Conservation (phyloP, 495 filamentous ascomycete species). For the Neurospora sp. region DNA sequence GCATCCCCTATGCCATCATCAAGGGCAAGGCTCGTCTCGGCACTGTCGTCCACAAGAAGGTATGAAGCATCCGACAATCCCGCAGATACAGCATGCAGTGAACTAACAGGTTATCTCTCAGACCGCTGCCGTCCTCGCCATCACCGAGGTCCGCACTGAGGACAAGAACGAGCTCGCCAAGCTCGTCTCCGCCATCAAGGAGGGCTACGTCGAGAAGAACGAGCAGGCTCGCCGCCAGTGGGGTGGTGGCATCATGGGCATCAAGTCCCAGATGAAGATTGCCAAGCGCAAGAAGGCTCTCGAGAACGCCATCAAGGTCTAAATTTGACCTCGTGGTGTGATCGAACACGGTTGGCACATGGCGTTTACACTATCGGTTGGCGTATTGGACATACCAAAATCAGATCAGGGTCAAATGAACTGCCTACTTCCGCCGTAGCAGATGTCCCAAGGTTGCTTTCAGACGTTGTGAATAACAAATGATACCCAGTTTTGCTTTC, state of each 20-base stretch:
- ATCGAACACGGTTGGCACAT: slow-evolving; percentile 11
- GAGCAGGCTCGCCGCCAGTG: slow-evolving; percentile 88
- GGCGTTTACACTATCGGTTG: slow-evolving; percentile 23
- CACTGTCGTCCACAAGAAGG: slow-evolving; percentile 99
- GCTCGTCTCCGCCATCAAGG: slow-evolving; percentile 93
- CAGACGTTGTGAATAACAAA: not conserved
- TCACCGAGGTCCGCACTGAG: slow-evolving; percentile 93
- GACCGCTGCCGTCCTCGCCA: slow-evolving; percentile 92
- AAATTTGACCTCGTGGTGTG: slow-evolving; percentile 26
- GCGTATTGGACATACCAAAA: slow-evolving; percentile 31
- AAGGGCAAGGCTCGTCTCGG: slow-evolving; percentile 99
- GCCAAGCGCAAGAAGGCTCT: slow-evolving; percentile 96
- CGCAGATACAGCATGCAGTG: not conserved
- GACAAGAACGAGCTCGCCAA: slow-evolving; percentile 97
- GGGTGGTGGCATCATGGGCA: slow-evolving; percentile 99
- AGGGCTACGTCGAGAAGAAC: slow-evolving; percentile 93
- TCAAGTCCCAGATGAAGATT: slow-evolving; percentile 84
- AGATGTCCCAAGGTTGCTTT: not conserved
- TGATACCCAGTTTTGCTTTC: not conserved
- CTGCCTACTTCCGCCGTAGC: slow-evolving; percentile 21
- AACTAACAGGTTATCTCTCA: slow-evolving; percentile 26
- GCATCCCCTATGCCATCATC: slow-evolving; percentile 96
- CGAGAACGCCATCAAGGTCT: slow-evolving; percentile 92
- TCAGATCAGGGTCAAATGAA: slow-evolving; percentile 26
- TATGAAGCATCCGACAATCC: slow-evolving; percentile 20